phyloP scores from a whole-genome alignment of 345 rosid species.

The Gynandropsis gynandra region DNA sequence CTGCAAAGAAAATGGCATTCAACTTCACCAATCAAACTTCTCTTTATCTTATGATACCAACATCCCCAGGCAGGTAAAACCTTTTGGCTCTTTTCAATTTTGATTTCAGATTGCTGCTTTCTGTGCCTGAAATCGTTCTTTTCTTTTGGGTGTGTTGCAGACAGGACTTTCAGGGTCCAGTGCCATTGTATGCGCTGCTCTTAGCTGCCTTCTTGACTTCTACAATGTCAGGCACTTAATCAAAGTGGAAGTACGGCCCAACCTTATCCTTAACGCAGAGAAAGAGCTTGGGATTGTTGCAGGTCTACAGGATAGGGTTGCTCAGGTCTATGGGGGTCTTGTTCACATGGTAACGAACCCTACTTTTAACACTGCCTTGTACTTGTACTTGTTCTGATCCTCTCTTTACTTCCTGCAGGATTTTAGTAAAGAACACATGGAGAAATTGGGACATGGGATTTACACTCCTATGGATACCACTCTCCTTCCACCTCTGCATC shows the following conservation, averaged over 20 bases:
- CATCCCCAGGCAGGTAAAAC: conserved; percentile 84
- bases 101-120: background rate
- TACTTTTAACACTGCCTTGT: background rate
- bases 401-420: conserved; percentile 50
- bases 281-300: conserved; percentile 90
- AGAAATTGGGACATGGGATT: conserved; percentile 70
- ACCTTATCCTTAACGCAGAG: conserved; percentile 68
- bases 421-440: conserved; percentile 76
- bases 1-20: conserved; percentile 49
- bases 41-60: conserved; percentile 77
- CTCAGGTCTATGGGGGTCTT: conserved; percentile 93
- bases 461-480: conserved; percentile 66
- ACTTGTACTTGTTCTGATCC: background rate
- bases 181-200: conserved; percentile 89
- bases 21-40: conserved; percentile 51
- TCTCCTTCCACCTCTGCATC: conserved; percentile 82
- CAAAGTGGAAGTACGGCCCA: conserved; percentile 69
- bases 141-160: conserved; percentile 35
- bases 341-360: conserved; percentile 64
- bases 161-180: conserved; percentile 97
- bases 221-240: conserved; percentile 71
- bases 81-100: background rate
- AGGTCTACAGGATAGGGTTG: conserved; percentile 96
- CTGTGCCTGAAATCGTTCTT: background rate
- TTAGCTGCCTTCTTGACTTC: conserved; percentile 85